Base-by-base conservation (phyloP, 2,329 filamentous ascomycete species). In the Pleomassaria siparia region DNA sequence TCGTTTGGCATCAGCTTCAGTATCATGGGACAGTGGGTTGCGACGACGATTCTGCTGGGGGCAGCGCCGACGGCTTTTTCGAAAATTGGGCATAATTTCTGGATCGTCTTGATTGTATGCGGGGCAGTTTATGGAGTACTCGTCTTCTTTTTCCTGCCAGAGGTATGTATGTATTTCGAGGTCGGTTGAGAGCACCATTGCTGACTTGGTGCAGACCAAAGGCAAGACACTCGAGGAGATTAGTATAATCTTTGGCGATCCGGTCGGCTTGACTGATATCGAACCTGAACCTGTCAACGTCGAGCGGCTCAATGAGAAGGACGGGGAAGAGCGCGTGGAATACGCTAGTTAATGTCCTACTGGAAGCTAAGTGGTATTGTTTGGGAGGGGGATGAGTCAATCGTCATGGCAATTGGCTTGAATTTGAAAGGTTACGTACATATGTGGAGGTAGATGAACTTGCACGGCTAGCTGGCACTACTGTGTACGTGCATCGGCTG, bases 141-240 rank as follows among this genome's bases (percentile, higher is more conserved):
- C n/a, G 49, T 46, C 3, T 50, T 46, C 36, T 49, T 44, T 30
- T 54, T 49, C 42, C 36, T 51, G n/a, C 50, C 51, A 20, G 51
- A 54, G 45, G 48, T 48, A 37, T 33, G 41, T 18, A 10, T n/a
- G 16, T 20, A 4, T n/a, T 12, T 20, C 9, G 15, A 44, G 3
- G 13, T 40, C 3, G 10, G 6, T 24, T 18, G 12, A 33, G 13
- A 16, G 29, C 13, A 15, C 15, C 7, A 8, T 5, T 8, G n/a
- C 25, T 42, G 20, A 25, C 11, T 40, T 8, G 11, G 11, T 45
- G 10, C 35, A 45, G 42, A 49, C 42, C 4, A 44, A 50, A 40
- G 24, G 39, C 16, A 46, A 43, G 35, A 50, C 43, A 15, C 36
- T 43, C n/a, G 40, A 51, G 29, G 44, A 47, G 25, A 51, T 35